Evolutionary conservation across 257 asterid species (phyloP).

Genomic region (Verbena officinalis): DNA sequence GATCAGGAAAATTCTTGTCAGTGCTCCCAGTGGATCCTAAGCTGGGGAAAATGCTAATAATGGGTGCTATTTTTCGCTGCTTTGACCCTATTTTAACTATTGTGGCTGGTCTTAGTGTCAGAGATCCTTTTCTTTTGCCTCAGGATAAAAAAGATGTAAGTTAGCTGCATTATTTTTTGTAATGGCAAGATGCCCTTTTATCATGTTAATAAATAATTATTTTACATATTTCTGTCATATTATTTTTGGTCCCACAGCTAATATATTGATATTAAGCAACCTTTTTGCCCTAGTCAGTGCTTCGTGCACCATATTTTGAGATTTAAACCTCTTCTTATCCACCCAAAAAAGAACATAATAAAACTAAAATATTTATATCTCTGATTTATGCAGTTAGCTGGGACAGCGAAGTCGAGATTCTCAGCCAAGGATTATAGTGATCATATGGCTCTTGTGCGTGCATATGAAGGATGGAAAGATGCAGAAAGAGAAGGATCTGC

Average conservation of each 20-base stretch:
- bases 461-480: conserved; percentile 99
- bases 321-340: no score
- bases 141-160: conserved; percentile 97
- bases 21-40: conserved; percentile 99
- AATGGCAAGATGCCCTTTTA: neutral
- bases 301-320: no score
- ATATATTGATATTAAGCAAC: no score
- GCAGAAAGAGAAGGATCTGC: conserved; percentile 99
- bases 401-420: conserved; percentile 92
- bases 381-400: conserved; percentile 72
- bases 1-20: conserved; percentile 80
- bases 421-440: conserved; percentile 99
- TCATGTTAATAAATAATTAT: conserved; percentile 4
- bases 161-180: conserved; percentile 25
- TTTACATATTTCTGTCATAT: no score
- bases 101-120: conserved; percentile 93
- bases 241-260: no score
- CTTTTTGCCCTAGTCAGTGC: no score
- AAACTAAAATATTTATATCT: conserved; percentile 26
- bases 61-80: conserved; percentile 92
- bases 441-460: conserved; percentile 99
- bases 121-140: conserved; percentile 98
- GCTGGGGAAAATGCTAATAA: conserved; percentile 94
- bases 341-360: no score
- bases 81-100: conserved; percentile 93